phyloP scores from a whole-genome alignment of 305 asterid species.

The Petunia hybrid region DNA sequence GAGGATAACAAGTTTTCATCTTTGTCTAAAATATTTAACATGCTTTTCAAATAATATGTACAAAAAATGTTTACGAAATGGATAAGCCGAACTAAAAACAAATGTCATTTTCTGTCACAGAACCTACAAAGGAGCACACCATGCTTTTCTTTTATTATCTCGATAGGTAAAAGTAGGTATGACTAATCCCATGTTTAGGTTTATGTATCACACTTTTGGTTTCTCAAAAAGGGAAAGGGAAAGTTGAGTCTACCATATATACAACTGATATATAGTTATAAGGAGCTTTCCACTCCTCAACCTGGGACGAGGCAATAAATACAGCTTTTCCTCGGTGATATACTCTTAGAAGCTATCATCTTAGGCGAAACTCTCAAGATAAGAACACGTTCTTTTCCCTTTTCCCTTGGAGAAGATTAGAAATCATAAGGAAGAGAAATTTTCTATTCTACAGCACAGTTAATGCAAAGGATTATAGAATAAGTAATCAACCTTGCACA shows the following conservation, averaged over 20 bases:
- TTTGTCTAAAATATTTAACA: neutral
- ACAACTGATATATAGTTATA: neutral
- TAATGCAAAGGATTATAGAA: neutral
- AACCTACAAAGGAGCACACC: neutral
- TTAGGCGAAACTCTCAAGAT: neutral
- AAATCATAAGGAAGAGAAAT: neutral
- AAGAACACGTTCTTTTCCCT: neutral
- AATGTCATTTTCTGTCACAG: neutral
- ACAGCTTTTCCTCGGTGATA: neutral
- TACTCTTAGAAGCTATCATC: neutral
- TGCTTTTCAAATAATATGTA: neutral
- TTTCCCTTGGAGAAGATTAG: neutral
- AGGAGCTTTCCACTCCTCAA: neutral
- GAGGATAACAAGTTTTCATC: neutral
- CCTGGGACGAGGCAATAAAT: neutral
- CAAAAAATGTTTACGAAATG: neutral
- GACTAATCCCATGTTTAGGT: neutral
- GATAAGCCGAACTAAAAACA: neutral
- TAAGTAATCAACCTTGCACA: neutral
- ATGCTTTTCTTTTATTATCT: neutral
- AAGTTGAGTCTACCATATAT: neutral
- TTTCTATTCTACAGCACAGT: neutral
- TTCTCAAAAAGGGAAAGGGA: neutral
- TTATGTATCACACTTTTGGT: neutral
- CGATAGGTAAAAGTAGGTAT: neutral